Percentiles rank a stretch among this genome's conserved stretches.
phyloP scores from a whole-genome alignment of 2,329 filamentous ascomycete species.

The Neopestalotiopsis sp. region DNA sequence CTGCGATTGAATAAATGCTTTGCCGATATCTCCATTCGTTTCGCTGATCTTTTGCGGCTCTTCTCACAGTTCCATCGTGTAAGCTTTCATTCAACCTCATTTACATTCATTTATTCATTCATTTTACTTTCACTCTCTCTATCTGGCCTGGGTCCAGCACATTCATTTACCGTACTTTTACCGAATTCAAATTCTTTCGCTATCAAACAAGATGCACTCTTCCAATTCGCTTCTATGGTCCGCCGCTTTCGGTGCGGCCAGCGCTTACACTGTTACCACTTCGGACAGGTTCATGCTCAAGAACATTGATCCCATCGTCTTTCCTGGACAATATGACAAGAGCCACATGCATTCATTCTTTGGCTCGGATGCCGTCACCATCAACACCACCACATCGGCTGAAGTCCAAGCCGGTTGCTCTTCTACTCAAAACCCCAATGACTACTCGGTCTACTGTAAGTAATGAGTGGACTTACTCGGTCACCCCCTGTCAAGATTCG shows the following conservation, averaged over 20 bases:
- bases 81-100: not conserved
- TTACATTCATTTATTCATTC: not conserved
- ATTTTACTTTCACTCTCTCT: not conserved
- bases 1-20: not conserved
- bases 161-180: not conserved
- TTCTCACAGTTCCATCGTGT: not conserved
- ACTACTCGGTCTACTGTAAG: constrained; percentile 34
- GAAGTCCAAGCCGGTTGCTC: constrained; percentile 35
- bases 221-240: not conserved
- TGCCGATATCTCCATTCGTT: not conserved
- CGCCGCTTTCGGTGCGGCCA: constrained; percentile 8
- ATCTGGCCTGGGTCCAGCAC: too few species aligned
- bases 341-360: constrained; percentile 34
- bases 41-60: not conserved
- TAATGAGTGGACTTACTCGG: not conserved
- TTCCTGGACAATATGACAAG: constrained; percentile 27
- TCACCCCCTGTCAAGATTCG: not conserved
- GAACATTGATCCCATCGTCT: constrained; percentile 34
- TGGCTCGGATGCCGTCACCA: constrained; percentile 30
- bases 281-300: constrained; percentile 29
- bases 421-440: constrained; percentile 35
- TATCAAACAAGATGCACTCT: not conserved
- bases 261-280: constrained; percentile 9
- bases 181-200: not conserved
- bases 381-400: constrained; percentile 31